These are phyloP conservation scores for Hanseniaspora uvarum DNA, from an alignment of 1,139 yeast species.

Conservation along the genomic window DNA sequence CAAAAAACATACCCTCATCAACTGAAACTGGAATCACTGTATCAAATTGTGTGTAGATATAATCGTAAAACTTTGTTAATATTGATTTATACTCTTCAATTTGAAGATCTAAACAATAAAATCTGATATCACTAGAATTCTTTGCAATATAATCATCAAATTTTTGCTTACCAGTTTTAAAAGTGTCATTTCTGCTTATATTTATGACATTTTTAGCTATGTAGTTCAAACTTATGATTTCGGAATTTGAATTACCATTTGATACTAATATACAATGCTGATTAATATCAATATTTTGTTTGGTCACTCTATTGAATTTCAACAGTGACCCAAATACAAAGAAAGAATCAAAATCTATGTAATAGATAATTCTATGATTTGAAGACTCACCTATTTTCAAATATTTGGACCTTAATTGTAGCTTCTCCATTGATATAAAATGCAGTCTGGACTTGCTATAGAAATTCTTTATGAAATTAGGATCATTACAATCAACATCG, in stretches of 20 bases:
- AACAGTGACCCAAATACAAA: slow-evolving; percentile 78
- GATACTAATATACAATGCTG: slow-evolving; percentile 71
- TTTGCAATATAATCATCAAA: slow-evolving; percentile 41
- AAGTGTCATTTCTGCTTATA: slow-evolving; percentile 44
- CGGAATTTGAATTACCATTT: slow-evolving; percentile 56
- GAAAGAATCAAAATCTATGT: slow-evolving; percentile 88
- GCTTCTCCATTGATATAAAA: slow-evolving; percentile 79
- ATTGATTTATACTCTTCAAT: slow-evolving; percentile 59
- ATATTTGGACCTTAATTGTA: slow-evolving; percentile 56
- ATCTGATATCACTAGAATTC: not conserved
- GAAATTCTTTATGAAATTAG: slow-evolving; percentile 59
- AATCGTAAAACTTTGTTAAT: slow-evolving; percentile 47
- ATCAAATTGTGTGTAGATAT: slow-evolving; percentile 34
- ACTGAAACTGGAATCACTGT: slow-evolving; percentile 74
- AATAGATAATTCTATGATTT: slow-evolving; percentile 42
- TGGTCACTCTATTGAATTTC: slow-evolving; percentile 37
- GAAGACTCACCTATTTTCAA: slow-evolving; percentile 18
- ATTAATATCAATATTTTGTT: slow-evolving; percentile 37
- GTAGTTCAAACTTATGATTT: slow-evolving; percentile 89
- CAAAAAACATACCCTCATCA: slow-evolving; percentile 65
- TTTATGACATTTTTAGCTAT: slow-evolving; percentile 44
- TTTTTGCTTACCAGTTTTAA: slow-evolving; percentile 63
- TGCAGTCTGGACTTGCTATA: slow-evolving; percentile 78
- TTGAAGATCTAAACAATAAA: slow-evolving; percentile 31
- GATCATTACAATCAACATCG: slow-evolving; percentile 55